phyloP scores from a whole-genome alignment of 148 eudicot species.

The Talinum fruticosum region DNA sequence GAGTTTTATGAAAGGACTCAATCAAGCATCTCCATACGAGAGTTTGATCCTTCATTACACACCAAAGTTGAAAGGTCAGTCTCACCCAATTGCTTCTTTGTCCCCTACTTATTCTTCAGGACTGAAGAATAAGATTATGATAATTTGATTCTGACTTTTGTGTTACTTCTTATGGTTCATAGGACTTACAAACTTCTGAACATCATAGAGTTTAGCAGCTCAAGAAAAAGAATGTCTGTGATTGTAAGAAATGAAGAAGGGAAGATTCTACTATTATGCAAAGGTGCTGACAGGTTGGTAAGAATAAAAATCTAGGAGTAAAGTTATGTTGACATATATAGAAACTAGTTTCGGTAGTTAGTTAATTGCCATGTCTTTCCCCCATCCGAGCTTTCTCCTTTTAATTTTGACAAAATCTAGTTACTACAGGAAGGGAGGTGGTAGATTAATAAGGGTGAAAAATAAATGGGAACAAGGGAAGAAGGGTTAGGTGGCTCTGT shows the following conservation, averaged over 20 bases:
- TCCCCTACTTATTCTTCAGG: no score
- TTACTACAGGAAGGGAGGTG: no score
- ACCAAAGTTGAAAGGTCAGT: conserved; percentile 39
- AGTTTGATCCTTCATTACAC: conserved; percentile 44
- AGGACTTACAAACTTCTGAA: conserved; percentile 45
- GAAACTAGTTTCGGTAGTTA: no score
- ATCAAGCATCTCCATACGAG: conserved; percentile 41
- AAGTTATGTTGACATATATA: no score
- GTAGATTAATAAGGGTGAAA: no score
- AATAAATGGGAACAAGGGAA: no score
- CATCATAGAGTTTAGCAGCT: conserved; percentile 63
- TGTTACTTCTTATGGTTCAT: conserved; percentile 3
- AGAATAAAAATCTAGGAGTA: neutral
- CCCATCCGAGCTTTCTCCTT: no score
- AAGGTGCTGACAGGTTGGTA: conserved; percentile 77
- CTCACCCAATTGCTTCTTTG: conserved; percentile 5
- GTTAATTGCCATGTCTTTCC: no score
- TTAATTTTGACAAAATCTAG: no score
- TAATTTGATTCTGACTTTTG: no score
- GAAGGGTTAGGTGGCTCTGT: no score
- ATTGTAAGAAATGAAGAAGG: conserved; percentile 47
- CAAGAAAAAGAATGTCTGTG: conserved; percentile 70
- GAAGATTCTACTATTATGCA: conserved; percentile 47
- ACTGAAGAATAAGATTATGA: no score
- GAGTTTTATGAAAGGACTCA: conserved; percentile 59